A percentile compares a stretch with the other conserved stretches of the same genome.
phyloP scores from a whole-genome alignment of 192 early-diverging fungal species.

The Entomortierella lignicola region DNA sequence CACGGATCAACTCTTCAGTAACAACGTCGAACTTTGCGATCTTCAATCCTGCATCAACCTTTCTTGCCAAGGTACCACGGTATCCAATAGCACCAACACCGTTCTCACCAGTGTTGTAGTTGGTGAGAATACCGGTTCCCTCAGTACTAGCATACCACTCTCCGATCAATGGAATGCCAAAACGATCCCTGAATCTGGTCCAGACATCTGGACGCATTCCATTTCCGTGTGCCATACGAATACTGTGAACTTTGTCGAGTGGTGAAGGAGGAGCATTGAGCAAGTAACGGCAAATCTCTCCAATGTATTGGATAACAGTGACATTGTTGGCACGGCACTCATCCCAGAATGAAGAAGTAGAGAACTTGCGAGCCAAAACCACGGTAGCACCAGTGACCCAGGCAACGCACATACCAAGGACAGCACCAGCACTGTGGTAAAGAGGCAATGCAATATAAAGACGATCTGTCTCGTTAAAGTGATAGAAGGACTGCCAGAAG shows the following conservation, averaged over 20 bases:
- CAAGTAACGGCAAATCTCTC: constrained; percentile 78
- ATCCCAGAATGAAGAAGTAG: constrained; percentile 62
- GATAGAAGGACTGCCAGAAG: constrained; percentile 47
- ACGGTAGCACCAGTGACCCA: constrained; percentile 62
- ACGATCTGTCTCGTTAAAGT: constrained; percentile 55
- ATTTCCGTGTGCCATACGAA: constrained; percentile 75
- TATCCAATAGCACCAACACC: constrained; percentile 75
- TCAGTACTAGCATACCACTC: constrained; percentile 81
- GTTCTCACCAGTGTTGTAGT: constrained; percentile 61
- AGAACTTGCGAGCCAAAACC: constrained; percentile 70
- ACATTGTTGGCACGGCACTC: constrained; percentile 62
- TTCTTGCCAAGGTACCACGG: constrained; percentile 56
- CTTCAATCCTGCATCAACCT: constrained; percentile 54
- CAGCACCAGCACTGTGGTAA: constrained; percentile 68
- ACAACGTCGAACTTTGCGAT: constrained; percentile 69
- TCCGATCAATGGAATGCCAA: constrained; percentile 67
- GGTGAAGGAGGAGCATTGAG: constrained; percentile 61
- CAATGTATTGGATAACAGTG: constrained; percentile 70
- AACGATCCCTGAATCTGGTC: constrained; percentile 69
- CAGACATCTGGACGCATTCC: constrained; percentile 81
- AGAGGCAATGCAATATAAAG: constrained; percentile 72
- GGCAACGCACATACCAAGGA: constrained; percentile 40
- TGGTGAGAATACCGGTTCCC: constrained; percentile 61
- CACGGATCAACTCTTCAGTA: constrained; percentile 65
- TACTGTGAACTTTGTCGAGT: constrained; percentile 63